phyloP scores from a whole-genome alignment of 345 rosid genomes.

The Lepidium didymum region DNA sequence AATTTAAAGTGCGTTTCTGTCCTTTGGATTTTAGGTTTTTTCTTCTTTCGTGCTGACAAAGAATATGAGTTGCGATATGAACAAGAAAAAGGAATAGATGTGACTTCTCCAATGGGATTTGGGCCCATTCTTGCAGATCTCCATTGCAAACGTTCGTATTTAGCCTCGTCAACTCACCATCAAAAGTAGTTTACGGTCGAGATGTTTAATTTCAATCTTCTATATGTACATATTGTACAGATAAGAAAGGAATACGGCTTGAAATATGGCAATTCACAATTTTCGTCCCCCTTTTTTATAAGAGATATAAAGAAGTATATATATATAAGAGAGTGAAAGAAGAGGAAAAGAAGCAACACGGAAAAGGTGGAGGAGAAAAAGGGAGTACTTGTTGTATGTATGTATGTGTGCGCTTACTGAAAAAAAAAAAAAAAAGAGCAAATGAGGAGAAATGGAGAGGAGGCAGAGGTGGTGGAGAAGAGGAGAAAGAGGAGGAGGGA shows the following conservation, averaged over 20 bases:
- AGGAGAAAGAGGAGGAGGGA: constrained; percentile 31
- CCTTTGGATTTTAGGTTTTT: too few relatives aligned
- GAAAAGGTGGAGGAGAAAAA: constrained; percentile 15
- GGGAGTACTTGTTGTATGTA: background rate
- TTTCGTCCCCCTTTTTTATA: background rate
- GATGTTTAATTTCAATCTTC: background rate
- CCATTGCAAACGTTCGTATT: background rate
- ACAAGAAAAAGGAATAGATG: too few relatives aligned
- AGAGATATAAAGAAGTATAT: background rate
- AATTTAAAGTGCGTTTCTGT: too few relatives aligned
- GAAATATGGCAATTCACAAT: constrained; percentile 17
- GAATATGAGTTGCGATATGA: too few relatives aligned
- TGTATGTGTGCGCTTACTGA: background rate
- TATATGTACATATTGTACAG: background rate
- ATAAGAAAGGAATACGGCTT: background rate
- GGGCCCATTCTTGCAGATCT: too few relatives aligned
- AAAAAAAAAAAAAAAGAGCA: background rate
- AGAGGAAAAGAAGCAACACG: constrained; percentile 18
- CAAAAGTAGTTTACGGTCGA: background rate
- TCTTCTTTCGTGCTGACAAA: too few relatives aligned
- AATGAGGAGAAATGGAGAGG: constrained; percentile 22
- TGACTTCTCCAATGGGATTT: too few relatives aligned
- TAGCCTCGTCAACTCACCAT: background rate
- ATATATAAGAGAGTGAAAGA: background rate
- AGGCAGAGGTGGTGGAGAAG: constrained; percentile 5